Base-by-base conservation (phyloP, 2,329 filamentous ascomycete genomes). In the Daldinia sp. region DNA sequence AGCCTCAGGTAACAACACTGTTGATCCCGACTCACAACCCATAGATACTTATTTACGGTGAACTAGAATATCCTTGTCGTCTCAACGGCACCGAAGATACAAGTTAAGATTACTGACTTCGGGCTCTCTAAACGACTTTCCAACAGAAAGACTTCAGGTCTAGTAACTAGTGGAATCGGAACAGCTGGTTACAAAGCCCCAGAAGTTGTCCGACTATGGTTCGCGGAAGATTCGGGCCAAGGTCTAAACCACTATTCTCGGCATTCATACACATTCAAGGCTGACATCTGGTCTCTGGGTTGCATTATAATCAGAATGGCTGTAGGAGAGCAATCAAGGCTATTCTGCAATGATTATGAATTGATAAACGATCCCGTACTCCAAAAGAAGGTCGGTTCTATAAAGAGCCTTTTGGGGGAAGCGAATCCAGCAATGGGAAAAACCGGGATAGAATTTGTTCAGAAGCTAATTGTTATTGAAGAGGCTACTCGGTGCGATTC, bases 151-250 rank as follows among this genome's bases (percentile, higher is more conserved):
- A 57, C 54, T 3, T 4, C 54, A 3, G 23, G 1, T 28, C 23
- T 57, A 1, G 53, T 42, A 12, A 56, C 53, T 2, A 39, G 15
- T 2, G 35, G 37, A 6, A 57, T 42, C 20, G 54, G 54, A 2
- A 57, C 54, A 41, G 20, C 23, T 2, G 54, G 54, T 6, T 57
- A 57, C 15, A 57, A 57, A 30, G 54, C 54, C 13, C 54, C 54
- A 9, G 54, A 57, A 18, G 54, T 57, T 7, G 44, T 50, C 15
- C 10, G n/a, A 3, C 20, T 18, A 2, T 18, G 37, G 26, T 18
- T 44, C 15, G 30, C 20, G 1, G 35, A 42, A 23, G 54, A 39
- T 30, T 2, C 5, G 23, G 7, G 44, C 18, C 18, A 3, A 6
- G 7, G 44, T 28, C 6, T 44, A 3, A 20, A 57, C 37, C 15